Evolutionary conservation across 2,329 filamentous ascomycete genomes (phyloP), one percentile per base, ranked within the genome.

Genomic region (Neoascochyta sp.): DNA sequence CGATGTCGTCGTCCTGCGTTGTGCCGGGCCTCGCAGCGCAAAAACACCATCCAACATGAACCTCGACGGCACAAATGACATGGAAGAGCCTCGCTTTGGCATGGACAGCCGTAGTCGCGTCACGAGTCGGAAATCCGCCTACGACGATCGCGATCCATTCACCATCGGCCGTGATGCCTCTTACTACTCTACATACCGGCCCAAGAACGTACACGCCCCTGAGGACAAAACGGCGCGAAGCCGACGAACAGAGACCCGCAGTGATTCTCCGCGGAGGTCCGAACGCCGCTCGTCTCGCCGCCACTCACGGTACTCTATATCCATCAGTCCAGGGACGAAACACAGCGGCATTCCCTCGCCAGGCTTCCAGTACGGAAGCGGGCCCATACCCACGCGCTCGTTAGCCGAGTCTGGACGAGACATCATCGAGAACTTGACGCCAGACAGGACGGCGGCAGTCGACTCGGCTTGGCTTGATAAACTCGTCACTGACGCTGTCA

Each of bases 1-100:
- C 17, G 69, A 72, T 41, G 63, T 73, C 10, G 47, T 73, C 3
- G 60, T 71, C 3, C 50, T 71, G 11, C 63, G 69, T 16, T 70
- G 67, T 38, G 60, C 56, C 17, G 53, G 54, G 1, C 16, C 38
- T 15, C 51, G 52, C 10, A 39, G 37, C 24, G 39, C 37, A 13
- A 46, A 46, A 27, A 41, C 39, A 9, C 29, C 37, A 16, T 34
- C 41, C 3, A 32, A 37, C 8, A 48, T 60, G 42, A 53, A 55
- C 20, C 24, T 60, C n/a, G 55, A 62, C 24, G 55, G 51, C 8
- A 38, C 48, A 11, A 24, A 40, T 13, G 52, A 62, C 20, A 18
- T 37, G 4, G 39, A 36, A 7, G 33, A 46, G 16, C 27, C 43
- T 25, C 16, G 16, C 4, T 45, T 38, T 21, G 36, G 43, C 8